phyloP scores from a whole-genome alignment of 2,329 filamentous ascomycete genomes.

The Xylaria sp. region DNA sequence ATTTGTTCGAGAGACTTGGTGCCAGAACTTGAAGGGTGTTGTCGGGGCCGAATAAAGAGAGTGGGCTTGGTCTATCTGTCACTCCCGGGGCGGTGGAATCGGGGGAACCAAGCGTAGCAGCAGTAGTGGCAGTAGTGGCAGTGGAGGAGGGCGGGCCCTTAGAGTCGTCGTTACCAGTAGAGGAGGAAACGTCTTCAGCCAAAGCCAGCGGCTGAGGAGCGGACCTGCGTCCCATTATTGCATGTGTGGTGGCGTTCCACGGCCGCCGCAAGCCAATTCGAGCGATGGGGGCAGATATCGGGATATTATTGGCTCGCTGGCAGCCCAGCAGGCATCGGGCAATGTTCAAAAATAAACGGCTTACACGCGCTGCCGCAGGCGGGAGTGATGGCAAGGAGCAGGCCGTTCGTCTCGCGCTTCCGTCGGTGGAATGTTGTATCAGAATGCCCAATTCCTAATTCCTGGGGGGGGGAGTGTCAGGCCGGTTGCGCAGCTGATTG shows the following conservation, averaged over 20 bases:
- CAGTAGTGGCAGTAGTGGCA: constrained; percentile 28
- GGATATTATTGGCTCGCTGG: constrained; percentile 35
- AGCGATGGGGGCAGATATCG: constrained; percentile 27
- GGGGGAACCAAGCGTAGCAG: constrained; percentile 38
- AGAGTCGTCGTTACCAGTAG: constrained; percentile 45
- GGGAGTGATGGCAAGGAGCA: constrained; percentile 25
- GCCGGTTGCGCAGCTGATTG: constrained; percentile 44
- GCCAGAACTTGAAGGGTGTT: constrained; percentile 45
- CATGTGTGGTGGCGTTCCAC: constrained; percentile 36
- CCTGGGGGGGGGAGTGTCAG: constrained; percentile 40
- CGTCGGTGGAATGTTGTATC: constrained; percentile 51
- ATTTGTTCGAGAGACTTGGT: constrained; percentile 44
- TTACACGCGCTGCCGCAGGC: constrained; percentile 44
- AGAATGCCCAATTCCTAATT: constrained; percentile 36
- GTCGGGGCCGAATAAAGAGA: constrained; percentile 40
- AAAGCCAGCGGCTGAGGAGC: constrained; percentile 68
- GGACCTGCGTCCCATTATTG: constrained; percentile 66
- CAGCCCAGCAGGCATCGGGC: constrained; percentile 35
- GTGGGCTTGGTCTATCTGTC: constrained; percentile 42
- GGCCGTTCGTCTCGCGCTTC: constrained; percentile 45
- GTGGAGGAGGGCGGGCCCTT: constrained; percentile 47
- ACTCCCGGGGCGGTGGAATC: constrained; percentile 39
- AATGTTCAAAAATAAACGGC: constrained; percentile 19
- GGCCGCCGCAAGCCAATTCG: constrained; percentile 34
- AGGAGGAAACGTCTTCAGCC: constrained; percentile 54